phyloP scores from a whole-genome alignment of 768 basidiomycete genomes.

The Trametes cingulata region DNA sequence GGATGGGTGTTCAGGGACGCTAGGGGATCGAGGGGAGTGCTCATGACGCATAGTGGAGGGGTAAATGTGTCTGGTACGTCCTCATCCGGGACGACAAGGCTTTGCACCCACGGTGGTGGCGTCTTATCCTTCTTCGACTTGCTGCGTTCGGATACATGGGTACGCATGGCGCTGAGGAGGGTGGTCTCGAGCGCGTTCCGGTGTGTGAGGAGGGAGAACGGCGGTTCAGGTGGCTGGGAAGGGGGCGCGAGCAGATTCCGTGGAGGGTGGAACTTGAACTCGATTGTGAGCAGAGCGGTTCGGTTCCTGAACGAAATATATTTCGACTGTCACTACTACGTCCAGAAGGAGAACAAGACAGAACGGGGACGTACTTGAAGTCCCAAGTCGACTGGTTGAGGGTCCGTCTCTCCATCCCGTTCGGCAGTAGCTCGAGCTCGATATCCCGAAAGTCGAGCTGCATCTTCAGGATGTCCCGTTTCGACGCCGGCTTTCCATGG shows the following conservation, averaged over 20 bases:
- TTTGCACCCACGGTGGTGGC: slow-evolving; percentile 55
- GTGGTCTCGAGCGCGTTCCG: slow-evolving; percentile 53
- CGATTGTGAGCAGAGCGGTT: slow-evolving; percentile 67
- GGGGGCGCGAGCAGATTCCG: slow-evolving; percentile 43
- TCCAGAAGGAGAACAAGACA: slow-evolving; percentile 16
- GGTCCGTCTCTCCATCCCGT: slow-evolving; percentile 79
- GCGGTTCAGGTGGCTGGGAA: slow-evolving; percentile 36
- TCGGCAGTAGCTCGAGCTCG: slow-evolving; percentile 72
- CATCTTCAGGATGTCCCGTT: slow-evolving; percentile 66
- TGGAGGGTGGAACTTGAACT: slow-evolving; percentile 67
- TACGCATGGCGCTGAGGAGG: slow-evolving; percentile 52
- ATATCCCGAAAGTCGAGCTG: slow-evolving; percentile 70
- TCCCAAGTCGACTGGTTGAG: slow-evolving; percentile 85
- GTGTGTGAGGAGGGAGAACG: slow-evolving; percentile 63
- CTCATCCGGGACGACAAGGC: slow-evolving; percentile 51
- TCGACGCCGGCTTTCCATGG: slow-evolving; percentile 44
- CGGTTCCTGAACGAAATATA: slow-evolving; percentile 51
- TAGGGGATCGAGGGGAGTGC: slow-evolving; percentile 40
- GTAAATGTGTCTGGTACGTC: slow-evolving; percentile 58
- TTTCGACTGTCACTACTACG: slow-evolving; percentile 3
- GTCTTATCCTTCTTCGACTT: slow-evolving; percentile 46
- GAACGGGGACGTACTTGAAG: slow-evolving; percentile 56
- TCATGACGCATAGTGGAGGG: slow-evolving; percentile 62
- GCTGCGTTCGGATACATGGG: slow-evolving; percentile 44
- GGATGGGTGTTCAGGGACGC: slow-evolving; percentile 25